Evolutionary conservation across 176 grass and related monocot species (phyloP).

Genomic region (Cocos nucifera): DNA sequence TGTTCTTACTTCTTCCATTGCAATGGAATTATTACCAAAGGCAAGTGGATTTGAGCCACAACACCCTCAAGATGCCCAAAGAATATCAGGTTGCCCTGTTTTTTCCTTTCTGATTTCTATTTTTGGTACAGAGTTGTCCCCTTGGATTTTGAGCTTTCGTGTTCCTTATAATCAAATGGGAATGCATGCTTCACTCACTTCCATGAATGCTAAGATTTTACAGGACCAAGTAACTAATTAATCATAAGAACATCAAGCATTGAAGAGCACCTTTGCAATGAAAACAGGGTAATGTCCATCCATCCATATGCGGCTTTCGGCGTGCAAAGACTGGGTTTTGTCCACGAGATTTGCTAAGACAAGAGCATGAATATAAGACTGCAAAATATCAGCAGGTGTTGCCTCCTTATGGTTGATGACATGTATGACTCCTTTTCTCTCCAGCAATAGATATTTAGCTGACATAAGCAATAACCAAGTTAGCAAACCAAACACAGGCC

Average conservation of each 20-base stretch:
- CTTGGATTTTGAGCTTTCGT: too few relatives aligned
- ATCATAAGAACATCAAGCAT: background rate
- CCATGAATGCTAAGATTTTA: too few relatives aligned
- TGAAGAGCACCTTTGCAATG: slow-evolving; percentile 50
- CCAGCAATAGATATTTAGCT: slow-evolving; percentile 76
- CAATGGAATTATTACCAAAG: too few relatives aligned
- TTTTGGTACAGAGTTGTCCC: too few relatives aligned
- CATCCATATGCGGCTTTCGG: slow-evolving; percentile 55
- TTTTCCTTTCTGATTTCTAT: too few relatives aligned
- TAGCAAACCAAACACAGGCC: background rate
- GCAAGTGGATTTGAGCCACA: too few relatives aligned
- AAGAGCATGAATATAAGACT: slow-evolving; percentile 66
- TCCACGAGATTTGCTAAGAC: slow-evolving; percentile 24
- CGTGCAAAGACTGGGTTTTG: slow-evolving; percentile 35
- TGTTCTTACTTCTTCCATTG: too few relatives aligned
- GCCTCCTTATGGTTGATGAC: slow-evolving; percentile 81
- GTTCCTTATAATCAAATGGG: too few relatives aligned
- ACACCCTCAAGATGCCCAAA: too few relatives aligned
- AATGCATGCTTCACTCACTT: too few relatives aligned
- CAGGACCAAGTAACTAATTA: too few relatives aligned
- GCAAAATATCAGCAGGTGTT: slow-evolving; percentile 57
- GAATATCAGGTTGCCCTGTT: too few relatives aligned
- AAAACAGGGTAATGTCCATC: slow-evolving; percentile 57
- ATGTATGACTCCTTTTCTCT: slow-evolving; percentile 38
- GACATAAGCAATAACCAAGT: slow-evolving; percentile 9